A percentile compares a stretch with the other conserved stretches of the same genome.
Conservation (phyloP, 116 monocot species). For the Posidonia oceanica region DNA sequence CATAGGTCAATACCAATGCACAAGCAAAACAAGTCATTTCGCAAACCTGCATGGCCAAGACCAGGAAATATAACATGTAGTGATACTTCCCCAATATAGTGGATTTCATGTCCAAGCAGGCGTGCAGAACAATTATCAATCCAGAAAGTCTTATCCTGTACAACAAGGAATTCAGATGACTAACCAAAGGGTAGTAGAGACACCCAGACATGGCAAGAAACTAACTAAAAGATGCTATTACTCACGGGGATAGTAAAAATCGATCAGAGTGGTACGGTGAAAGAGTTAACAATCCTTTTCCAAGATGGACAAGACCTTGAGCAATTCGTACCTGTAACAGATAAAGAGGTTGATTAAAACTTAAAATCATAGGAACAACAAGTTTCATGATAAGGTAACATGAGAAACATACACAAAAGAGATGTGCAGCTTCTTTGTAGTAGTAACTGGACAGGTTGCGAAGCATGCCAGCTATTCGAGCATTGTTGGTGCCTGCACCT, state of each 20-base stretch:
- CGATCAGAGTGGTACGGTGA: conserved; percentile 95
- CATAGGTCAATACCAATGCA: not conserved
- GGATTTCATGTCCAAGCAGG: conserved; percentile 90
- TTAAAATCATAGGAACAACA: not conserved
- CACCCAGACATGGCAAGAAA: not conserved
- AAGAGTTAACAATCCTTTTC: conserved; percentile 85
- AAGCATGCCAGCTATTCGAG: conserved; percentile 95
- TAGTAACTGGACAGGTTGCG: conserved; percentile 97
- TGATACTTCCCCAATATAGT: conserved; percentile 90
- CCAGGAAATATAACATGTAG: conserved; percentile 89
- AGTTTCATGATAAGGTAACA: not conserved
- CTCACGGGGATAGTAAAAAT: conserved; percentile 87
- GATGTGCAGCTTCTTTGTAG: conserved; percentile 95
- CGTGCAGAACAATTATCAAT: conserved; percentile 62
- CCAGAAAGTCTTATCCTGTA: conserved; percentile 83
- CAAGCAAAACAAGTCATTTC: not conserved
- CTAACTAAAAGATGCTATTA: not conserved
- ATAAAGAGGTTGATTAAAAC: not conserved
- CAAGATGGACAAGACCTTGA: conserved; percentile 94
- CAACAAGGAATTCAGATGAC: not conserved
- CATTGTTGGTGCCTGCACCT: conserved; percentile 94
- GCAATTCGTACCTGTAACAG: conserved; percentile 80
- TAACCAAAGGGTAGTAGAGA: not conserved
- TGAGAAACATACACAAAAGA: conserved; percentile 72
- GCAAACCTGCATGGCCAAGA: conserved; percentile 86